Conservation (phyloP, 331 rosid species). For the Prunus yedoensis region DNA sequence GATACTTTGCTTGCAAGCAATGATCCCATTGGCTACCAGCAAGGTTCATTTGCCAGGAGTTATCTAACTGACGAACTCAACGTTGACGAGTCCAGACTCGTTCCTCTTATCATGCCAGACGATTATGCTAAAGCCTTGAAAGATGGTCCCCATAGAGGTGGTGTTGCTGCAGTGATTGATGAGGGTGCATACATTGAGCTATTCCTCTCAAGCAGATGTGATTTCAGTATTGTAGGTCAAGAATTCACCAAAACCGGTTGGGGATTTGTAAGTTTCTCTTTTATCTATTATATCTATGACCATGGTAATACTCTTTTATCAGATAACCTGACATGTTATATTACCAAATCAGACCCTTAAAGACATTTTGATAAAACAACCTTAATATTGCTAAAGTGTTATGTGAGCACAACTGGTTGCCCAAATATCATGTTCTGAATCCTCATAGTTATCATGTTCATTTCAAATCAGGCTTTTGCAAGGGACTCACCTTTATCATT, state of each 20-base stretch:
- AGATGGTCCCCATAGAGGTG: slow-evolving; percentile 65
- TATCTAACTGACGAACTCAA: slow-evolving; percentile 54
- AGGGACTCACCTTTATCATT: slow-evolving; percentile 75
- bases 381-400: too few relatives aligned
- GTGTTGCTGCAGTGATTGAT: slow-evolving; percentile 67
- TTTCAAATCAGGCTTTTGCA: slow-evolving; percentile 60
- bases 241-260: slow-evolving; percentile 81
- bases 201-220: slow-evolving; percentile 71
- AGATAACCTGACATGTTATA: background rate
- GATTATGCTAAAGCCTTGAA: slow-evolving; percentile 55
- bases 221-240: slow-evolving; percentile 64
- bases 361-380: too few relatives aligned
- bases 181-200: slow-evolving; percentile 69
- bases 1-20: slow-evolving; percentile 45
- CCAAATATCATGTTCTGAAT: background rate
- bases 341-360: background rate
- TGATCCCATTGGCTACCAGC: slow-evolving; percentile 63
- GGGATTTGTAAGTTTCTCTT: slow-evolving; percentile 75
- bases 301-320: background rate
- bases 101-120: slow-evolving; percentile 52
- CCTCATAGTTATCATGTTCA: background rate
- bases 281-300: background rate
- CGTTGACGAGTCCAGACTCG: slow-evolving; percentile 54
- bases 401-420: background rate
- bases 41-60: slow-evolving; percentile 52